Percentiles rank a stretch among this genome's conserved stretches.
Conservation (phyloP, 2,329 filamentous ascomycete genomes). For the Colletotrichum simmondsii region DNA sequence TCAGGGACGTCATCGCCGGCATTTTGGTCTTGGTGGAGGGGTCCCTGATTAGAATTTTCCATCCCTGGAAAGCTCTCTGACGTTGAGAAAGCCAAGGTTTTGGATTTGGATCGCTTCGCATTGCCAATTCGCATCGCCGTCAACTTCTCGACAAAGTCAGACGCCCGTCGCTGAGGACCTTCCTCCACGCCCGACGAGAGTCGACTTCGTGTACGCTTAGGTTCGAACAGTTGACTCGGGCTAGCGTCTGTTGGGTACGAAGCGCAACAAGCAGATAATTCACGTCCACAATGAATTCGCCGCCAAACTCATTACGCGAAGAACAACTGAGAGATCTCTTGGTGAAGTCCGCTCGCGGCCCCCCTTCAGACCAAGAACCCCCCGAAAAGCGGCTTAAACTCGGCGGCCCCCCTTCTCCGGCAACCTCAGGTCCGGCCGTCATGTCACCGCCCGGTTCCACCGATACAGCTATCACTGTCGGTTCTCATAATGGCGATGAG, state of each 20-base stretch:
- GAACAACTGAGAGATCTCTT: background rate
- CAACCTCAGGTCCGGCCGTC: conserved; percentile 17
- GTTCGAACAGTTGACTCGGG: background rate
- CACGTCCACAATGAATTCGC: conserved; percentile 33
- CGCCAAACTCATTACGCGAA: conserved; percentile 28
- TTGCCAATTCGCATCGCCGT: background rate
- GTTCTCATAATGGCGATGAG: conserved; percentile 29
- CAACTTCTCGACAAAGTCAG: background rate
- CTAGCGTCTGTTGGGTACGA: background rate
- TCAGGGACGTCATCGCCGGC: conserved; percentile 24
- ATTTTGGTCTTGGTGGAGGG: conserved; percentile 5
- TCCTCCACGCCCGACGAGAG: background rate
- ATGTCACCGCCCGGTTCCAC: conserved; percentile 28
- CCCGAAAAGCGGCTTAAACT: conserved; percentile 24
- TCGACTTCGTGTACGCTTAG: background rate
- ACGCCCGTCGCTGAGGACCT: background rate
- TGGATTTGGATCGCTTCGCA: background rate
- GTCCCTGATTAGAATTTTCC: conserved; percentile 1
- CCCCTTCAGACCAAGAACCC: background rate
- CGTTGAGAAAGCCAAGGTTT: conserved; percentile 9
- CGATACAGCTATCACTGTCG: conserved; percentile 33
- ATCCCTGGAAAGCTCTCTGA: background rate
- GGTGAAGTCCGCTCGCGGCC: background rate
- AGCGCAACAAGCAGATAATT: background rate
- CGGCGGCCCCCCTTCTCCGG: conserved; percentile 25